Evolutionary conservation across 108 stramenopile species (phyloP), one percentile per base, ranked within the genome.

Genomic region (Seminavis robusta): DNA sequence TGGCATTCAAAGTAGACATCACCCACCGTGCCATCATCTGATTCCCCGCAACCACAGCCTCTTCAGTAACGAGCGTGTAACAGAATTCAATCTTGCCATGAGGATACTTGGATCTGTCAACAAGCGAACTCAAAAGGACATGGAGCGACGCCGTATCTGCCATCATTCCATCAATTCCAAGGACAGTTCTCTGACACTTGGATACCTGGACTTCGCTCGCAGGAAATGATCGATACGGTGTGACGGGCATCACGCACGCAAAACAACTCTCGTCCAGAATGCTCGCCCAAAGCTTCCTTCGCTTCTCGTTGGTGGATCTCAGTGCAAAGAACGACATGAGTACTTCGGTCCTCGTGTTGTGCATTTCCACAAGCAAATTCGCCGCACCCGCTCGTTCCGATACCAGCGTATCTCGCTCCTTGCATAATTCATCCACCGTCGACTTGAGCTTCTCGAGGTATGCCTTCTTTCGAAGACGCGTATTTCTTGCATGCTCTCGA

Each of bases 1-100:
- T 82, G 0, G 95, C 94, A 73, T 96, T 98, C 31, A 76, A 50
- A 4, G 92, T 96, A 8, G 74, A 61, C 92, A 98, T 84, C 39
- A 84, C 76, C 94, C 94, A 96, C 37, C 92, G 73, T 41, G 95
- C 94, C 95, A 95, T 96, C 59, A 98, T 77, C 60, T 91, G 91
- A 69, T 85, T 91, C 13, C 86, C 88, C 26, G 88, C 82, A 31
- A 92, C 84, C 8, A 95, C 84, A 31, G 88, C 80, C 47, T 97
- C 90, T 36, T 97, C 94, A 6, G 86, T 83, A 8, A 82, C 81
- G 24, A 94, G 57, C 9, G 89, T 94, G 61, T 94, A 95, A 46
- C 89, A 88, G 48, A 91, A 94, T 17, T 71, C 67, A 66, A 94
- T 83, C 36, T 74, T 79, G 16, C 76, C 80, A 33, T 71, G 65